Conservation (phyloP, 306 rosid species). For the Rubus idaeus region DNA sequence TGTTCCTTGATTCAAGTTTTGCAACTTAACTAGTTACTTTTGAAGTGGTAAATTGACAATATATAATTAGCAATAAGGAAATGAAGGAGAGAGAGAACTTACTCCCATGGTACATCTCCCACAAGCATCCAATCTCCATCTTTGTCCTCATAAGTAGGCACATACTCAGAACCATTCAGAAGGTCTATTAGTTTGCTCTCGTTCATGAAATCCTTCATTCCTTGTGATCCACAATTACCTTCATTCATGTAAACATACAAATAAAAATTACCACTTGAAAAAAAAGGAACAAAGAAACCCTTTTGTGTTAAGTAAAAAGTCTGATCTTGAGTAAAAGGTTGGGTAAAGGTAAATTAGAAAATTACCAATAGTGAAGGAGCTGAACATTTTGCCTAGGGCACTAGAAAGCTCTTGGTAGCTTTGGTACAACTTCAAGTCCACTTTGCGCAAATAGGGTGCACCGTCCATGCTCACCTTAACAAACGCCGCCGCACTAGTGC, state of each 20-base stretch:
- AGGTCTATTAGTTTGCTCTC: conserved; percentile 73
- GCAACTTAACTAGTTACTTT: neutral
- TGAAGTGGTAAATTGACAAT: neutral
- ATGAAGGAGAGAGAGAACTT: conserved; percentile 21
- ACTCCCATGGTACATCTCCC: conserved; percentile 96
- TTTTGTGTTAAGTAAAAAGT: no score
- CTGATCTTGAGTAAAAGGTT: neutral
- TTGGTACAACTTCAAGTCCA: conserved; percentile 71
- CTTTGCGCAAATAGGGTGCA: conserved; percentile 85
- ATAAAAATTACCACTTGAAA: conserved; percentile 3
- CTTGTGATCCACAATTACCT: conserved; percentile 68
- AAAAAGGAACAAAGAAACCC: neutral
- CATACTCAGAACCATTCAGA: conserved; percentile 72
- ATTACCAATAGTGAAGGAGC: conserved; percentile 69
- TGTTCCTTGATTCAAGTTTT: neutral
- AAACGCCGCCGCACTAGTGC: conserved; percentile 46
- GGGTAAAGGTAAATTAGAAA: neutral
- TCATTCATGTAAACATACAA: conserved; percentile 7
- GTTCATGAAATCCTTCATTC: conserved; percentile 74
- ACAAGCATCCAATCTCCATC: conserved; percentile 98
- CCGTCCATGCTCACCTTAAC: conserved; percentile 96
- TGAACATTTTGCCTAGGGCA: conserved; percentile 74
- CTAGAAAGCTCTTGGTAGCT: conserved; percentile 75
- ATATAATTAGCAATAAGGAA: no score
- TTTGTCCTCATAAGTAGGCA: conserved; percentile 74